Evolutionary conservation across 495 filamentous ascomycete species (phyloP).

Genomic region (Polyplosphaeria fusca): DNA sequence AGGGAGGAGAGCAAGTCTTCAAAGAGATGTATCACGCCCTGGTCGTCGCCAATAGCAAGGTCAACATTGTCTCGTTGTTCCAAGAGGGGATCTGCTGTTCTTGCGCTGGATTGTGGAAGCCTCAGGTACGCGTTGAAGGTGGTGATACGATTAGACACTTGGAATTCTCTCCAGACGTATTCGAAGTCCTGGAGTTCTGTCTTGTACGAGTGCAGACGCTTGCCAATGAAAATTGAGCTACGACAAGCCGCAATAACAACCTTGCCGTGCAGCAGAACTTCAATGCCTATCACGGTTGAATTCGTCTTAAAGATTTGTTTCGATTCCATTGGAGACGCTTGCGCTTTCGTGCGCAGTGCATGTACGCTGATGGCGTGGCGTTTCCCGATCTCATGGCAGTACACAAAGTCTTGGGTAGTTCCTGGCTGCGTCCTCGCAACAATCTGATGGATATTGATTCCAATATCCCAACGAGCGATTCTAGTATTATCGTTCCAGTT

Average conservation of each 20-base stretch:
- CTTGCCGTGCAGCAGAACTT: constrained; percentile 43
- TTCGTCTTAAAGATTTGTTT: constrained; percentile 26
- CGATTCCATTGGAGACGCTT: constrained; percentile 20
- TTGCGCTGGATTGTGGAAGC: not conserved
- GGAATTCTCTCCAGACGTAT: constrained; percentile 54
- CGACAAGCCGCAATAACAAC: constrained; percentile 40
- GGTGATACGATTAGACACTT: constrained; percentile 53
- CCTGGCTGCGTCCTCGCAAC: constrained; percentile 1
- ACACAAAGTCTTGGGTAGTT: constrained; percentile 23
- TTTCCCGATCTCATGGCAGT: constrained; percentile 15
- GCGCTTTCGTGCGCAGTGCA: constrained; percentile 12
- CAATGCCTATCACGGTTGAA: constrained; percentile 32
- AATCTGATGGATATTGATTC: constrained; percentile 41
- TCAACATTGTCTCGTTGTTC: constrained; percentile 50
- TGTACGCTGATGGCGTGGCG: constrained; percentile 27
- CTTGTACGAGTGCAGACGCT: constrained; percentile 13
- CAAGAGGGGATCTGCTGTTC: constrained; percentile 22
- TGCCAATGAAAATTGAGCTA: constrained; percentile 39
- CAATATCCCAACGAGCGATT: constrained; percentile 49
- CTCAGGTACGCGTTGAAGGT: constrained; percentile 55
- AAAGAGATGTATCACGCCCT: constrained; percentile 75
- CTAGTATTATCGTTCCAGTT: constrained; percentile 66
- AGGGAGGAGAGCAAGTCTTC: constrained; percentile 65
- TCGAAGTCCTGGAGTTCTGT: constrained; percentile 36
- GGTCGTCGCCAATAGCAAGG: constrained; percentile 68